Evolutionary conservation across 805 yeast species (phyloP).

Genomic region (Wickerhamomyces canadensis): DNA sequence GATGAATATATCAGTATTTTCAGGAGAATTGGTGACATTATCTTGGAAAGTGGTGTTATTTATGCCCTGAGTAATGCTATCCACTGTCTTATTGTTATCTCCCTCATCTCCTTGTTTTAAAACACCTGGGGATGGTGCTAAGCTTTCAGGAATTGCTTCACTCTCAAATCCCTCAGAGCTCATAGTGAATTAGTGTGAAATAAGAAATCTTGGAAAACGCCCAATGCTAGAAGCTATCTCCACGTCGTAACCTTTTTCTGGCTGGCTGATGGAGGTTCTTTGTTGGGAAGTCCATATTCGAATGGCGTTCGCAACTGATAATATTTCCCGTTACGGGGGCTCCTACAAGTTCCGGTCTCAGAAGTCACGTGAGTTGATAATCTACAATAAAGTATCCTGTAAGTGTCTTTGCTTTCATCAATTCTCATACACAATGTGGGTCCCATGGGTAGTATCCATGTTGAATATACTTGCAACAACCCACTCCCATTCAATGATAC

Average conservation of each 20-base stretch:
- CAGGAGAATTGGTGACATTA: background rate
- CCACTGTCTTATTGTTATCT: background rate
- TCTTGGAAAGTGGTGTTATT: background rate
- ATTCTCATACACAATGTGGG: conserved; percentile 5
- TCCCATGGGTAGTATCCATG: conserved; percentile 25
- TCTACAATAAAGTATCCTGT: too few species aligned
- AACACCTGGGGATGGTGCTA: too few species aligned
- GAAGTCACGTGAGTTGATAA: background rate
- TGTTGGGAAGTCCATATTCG: too few species aligned
- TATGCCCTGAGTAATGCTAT: background rate
- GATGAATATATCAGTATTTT: conserved; percentile 22
- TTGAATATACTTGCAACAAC: conserved; percentile 51
- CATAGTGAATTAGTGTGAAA: too few species aligned
- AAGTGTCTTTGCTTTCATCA: background rate
- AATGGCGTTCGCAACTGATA: too few species aligned
- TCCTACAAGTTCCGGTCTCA: too few species aligned
- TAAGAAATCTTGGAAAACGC: too few species aligned
- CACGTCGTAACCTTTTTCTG: too few species aligned
- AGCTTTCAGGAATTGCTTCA: background rate
- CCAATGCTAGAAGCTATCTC: too few species aligned
- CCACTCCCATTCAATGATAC: conserved; percentile 60
- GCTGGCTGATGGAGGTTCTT: too few species aligned
- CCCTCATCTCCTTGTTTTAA: background rate
- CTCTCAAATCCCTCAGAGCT: background rate
- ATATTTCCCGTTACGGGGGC: too few species aligned